These are phyloP conservation scores for Ilyonectria robusta DNA, from an alignment of 2,329 filamentous ascomycete genomes.

Conservation along the genomic window DNA sequence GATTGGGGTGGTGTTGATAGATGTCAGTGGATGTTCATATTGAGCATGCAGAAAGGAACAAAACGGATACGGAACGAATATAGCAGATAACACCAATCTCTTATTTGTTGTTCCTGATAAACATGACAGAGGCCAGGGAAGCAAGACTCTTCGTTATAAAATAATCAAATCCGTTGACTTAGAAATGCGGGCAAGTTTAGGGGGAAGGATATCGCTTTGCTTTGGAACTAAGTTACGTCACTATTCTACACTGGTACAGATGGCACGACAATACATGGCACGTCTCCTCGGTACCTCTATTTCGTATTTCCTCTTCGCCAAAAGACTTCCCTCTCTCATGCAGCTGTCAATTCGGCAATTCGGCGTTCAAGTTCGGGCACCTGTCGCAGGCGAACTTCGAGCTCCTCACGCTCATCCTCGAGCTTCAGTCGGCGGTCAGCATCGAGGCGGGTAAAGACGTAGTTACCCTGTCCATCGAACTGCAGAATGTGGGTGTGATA, in stretches of 20 bases:
- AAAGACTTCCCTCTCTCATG: conserved; percentile 25
- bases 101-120: not conserved
- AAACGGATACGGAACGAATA: not conserved
- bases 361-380: conserved; percentile 91
- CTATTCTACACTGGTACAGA: conserved; percentile 25
- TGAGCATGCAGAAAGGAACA: not conserved
- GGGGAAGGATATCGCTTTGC: not conserved
- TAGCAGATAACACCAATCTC: not conserved
- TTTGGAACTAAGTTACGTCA: not conserved
- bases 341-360: conserved; percentile 80
- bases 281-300: not conserved
- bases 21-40: not conserved
- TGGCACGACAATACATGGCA: not conserved
- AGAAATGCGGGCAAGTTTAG: not conserved
- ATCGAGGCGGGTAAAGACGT: conserved; percentile 90
- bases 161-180: not conserved
- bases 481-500: conserved; percentile 96
- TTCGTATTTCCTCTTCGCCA: not conserved
- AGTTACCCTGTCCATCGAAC: conserved; percentile 94
- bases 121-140: not conserved
- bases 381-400: conserved; percentile 86
- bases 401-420: conserved; percentile 96
- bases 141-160: not conserved
- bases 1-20: conserved; percentile 6
- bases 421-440: conserved; percentile 87